These are phyloP conservation scores for Penicillium sp. DNA, from an alignment of 2,329 filamentous ascomycete species.

Conservation along the genomic window DNA sequence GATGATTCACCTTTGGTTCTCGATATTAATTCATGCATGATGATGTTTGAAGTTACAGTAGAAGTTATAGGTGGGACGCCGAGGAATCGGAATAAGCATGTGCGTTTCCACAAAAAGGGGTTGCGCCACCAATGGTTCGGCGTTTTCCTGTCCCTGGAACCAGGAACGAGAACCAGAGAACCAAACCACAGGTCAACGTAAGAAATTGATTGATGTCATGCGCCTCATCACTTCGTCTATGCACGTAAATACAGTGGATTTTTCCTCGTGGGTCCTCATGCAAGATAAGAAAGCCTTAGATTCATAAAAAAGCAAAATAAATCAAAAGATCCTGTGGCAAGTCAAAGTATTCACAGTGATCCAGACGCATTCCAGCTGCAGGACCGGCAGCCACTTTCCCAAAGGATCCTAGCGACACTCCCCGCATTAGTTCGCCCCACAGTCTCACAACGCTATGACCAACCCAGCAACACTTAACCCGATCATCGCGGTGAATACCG, in stretches of 20 bases:
- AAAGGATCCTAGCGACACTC: background rate
- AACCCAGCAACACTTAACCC: conserved; percentile 26
- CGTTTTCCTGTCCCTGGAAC: conserved; percentile 1
- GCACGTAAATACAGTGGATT: background rate
- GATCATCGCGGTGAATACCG: conserved; percentile 18
- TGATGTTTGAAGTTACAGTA: background rate
- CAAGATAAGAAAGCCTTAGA: background rate
- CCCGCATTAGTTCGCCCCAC: background rate
- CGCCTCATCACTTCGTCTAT: background rate
- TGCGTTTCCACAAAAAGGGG: background rate
- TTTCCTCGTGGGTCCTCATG: background rate
- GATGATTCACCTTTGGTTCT: background rate
- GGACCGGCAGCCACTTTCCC: conserved; percentile 4
- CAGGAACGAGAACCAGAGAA: conserved; percentile 1
- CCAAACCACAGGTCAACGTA: background rate
- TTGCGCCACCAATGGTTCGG: conserved; percentile 5
- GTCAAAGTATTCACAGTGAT: background rate
- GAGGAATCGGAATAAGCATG: conserved; percentile 1
- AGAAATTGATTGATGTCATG: background rate
- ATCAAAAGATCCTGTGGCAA: background rate
- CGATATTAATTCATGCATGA: background rate
- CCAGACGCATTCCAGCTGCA: conserved; percentile 2
- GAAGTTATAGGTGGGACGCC: background rate
- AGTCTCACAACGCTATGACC: conserved; percentile 20
- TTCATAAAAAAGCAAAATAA: background rate